Evolutionary conservation across 371 early-diverging fungal genomes (phyloP).

Genomic region (Mucor piriformis): DNA sequence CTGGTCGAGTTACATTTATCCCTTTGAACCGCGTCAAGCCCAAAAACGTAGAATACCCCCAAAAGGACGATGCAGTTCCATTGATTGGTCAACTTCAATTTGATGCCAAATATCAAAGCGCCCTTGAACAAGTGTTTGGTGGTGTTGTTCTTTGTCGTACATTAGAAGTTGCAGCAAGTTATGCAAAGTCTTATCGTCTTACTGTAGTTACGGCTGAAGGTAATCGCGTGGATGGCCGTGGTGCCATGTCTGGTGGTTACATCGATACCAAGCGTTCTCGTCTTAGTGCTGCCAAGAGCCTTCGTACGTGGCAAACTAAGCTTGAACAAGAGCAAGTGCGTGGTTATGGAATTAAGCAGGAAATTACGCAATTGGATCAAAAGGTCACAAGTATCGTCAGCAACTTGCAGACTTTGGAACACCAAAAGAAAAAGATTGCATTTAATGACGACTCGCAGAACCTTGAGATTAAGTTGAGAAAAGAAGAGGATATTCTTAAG

Average conservation of each 20-base stretch:
- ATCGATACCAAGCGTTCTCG: slow-evolving; percentile 76
- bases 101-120: slow-evolving; percentile 66
- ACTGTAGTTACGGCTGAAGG: slow-evolving; percentile 93
- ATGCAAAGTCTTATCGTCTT: slow-evolving; percentile 76
- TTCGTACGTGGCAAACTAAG: slow-evolving; percentile 43
- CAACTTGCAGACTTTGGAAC: slow-evolving; percentile 52
- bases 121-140: slow-evolving; percentile 89
- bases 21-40: slow-evolving; percentile 89
- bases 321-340: slow-evolving; percentile 53
- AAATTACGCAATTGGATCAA: slow-evolving; percentile 68
- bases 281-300: slow-evolving; percentile 68
- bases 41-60: slow-evolving; percentile 63
- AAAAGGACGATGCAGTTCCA: slow-evolving; percentile 80
- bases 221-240: slow-evolving; percentile 91
- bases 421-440: slow-evolving; percentile 50
- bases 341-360: slow-evolving; percentile 46
- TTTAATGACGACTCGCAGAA: slow-evolving; percentile 56
- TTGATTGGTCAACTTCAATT: slow-evolving; percentile 77
- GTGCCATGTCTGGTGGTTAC: slow-evolving; percentile 94
- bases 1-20: slow-evolving; percentile 96
- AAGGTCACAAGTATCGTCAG: slow-evolving; percentile 64
- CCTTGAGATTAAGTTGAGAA: slow-evolving; percentile 53
- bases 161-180: slow-evolving; percentile 82
- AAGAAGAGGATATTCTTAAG: slow-evolving; percentile 59
- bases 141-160: slow-evolving; percentile 86